Evolutionary conservation across 306 rosid species (phyloP), one percentile per base, ranked within the genome.

Genomic region (Castanea sativa): DNA sequence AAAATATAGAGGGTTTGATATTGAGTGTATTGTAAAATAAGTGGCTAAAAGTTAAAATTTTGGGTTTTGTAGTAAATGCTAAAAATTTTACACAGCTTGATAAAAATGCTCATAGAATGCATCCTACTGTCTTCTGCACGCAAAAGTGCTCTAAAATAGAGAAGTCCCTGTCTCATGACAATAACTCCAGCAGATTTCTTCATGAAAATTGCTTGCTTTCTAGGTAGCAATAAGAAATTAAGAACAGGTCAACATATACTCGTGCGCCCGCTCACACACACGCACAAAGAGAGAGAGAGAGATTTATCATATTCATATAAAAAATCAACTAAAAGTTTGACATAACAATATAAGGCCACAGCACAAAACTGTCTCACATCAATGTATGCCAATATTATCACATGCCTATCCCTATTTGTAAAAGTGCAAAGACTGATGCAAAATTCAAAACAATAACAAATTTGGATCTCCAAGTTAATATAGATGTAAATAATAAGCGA

Each of bases 401-500:
- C 69, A 82, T 82, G 1, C 3, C 78, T 85, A 56, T 73, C 55
- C 76, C 85, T 56, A 71, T 78, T 83, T 83, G 68, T 73, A 55
- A 73, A 80, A 81, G 78, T 35, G 77, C 83, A 49, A 73, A 65
- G 77, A 85, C 85, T 69, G 8, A 51, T 73, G 84, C 43, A 73
- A 64, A 32, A 82, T 80, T 78, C 81, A 85, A 65, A 72, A 71
- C 76, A 88, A 85, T 83, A 83, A 78, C 85, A 85, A 85, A 85
- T 85, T 76, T 85, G 84, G 78, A 75, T 83, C 67, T 60, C 78
- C 58, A 74, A 75, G 73, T 20, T 59, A 20, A 59, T 59, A 59
- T 59, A 59, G 14, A 49, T 12, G 45, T 41, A 41, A 25, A 59
- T 21, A 23, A 55, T 64, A 52, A 23, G 63, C 4, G 67, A 79